Evolutionary conservation across 345 rosid genomes (phyloP).

Genomic region (Anacardium occidentale): DNA sequence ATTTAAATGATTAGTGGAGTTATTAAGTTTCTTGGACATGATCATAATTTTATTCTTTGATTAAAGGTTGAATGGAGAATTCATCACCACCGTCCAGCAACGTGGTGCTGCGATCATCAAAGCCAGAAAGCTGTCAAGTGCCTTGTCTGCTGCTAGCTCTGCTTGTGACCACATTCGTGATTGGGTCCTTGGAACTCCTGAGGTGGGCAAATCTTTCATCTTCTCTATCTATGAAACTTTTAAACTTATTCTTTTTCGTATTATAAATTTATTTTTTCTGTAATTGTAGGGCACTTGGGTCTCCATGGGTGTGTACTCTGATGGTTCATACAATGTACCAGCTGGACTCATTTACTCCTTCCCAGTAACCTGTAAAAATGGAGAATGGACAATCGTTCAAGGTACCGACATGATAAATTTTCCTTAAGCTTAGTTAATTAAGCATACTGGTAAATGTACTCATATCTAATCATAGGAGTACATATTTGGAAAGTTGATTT

Average conservation of each 20-base stretch:
- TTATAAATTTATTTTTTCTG: constrained; percentile 13
- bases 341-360: constrained; percentile 95
- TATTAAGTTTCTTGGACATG: not conserved
- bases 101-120: constrained; percentile 99
- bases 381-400: constrained; percentile 93
- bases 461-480: not conserved
- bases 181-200: constrained; percentile 99
- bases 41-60: constrained; percentile 13
- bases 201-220: constrained; percentile 43
- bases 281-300: constrained; percentile 80
- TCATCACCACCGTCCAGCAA: constrained; percentile 88
- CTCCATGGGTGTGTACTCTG: constrained; percentile 98
- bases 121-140: constrained; percentile 94
- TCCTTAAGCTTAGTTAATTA: not conserved
- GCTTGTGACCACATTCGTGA: constrained; percentile 99
- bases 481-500: not conserved
- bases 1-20: constrained; percentile 4
- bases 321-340: constrained; percentile 95
- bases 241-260: constrained; percentile 13
- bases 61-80: constrained; percentile 80
- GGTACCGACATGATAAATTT: constrained; percentile 42
- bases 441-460: not conserved
- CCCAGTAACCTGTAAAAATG: constrained; percentile 82
- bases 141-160: constrained; percentile 95
- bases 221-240: not conserved